Base-by-base conservation (phyloP, 2,329 filamentous ascomycete genomes). In the Davidsoniella virescens region DNA sequence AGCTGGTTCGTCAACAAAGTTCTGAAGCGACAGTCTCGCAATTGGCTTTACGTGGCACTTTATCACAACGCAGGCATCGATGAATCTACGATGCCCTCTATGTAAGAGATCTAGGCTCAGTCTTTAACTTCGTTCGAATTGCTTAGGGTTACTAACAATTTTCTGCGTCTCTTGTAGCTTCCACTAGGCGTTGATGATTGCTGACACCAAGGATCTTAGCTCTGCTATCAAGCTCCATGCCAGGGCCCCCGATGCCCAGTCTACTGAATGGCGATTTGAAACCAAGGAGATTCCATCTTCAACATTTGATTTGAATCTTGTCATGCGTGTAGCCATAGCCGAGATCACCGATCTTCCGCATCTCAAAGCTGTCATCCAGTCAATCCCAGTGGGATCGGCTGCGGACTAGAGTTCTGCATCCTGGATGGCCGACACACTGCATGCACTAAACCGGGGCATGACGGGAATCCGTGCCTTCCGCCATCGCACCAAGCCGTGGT, bases 141-240 rank as follows among this genome's bases (percentile, higher is more conserved):
- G 9, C 17, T 18, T 26, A 29, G 18, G 17, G 16, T 26, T 26
- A 20, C 18, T 40, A 26, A 29, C 20, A 3, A 23, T 5, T n/a
- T 25, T 9, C 18, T 37, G 10, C 3, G 23, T 10, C 2, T 16
- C 39, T 20, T 12, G 8, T 26, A 47, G 39, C 12, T 47, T 50
- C 23, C 47, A 53, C 47, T 50, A 33, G 51, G 51, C 44, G 10
- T 46, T 50, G 14, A 50, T 49, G 8, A 47, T 53, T 17, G 39
- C 36, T 39, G 38, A 43, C 29, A 45, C 42, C 18, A 38, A 52
- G 37, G 44, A 33, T 3, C 29, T 39, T 10, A 10, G 39, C 36
- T n/a, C 23, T 18, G 47, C 26, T n/a, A 45, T 25, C 29, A 50
- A 53, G 38, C 44, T 50, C 43, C 44, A 53, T 16, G 42, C 47